Base-by-base conservation (phyloP, 495 filamentous ascomycete genomes). In the Xylaria intraflava region DNA sequence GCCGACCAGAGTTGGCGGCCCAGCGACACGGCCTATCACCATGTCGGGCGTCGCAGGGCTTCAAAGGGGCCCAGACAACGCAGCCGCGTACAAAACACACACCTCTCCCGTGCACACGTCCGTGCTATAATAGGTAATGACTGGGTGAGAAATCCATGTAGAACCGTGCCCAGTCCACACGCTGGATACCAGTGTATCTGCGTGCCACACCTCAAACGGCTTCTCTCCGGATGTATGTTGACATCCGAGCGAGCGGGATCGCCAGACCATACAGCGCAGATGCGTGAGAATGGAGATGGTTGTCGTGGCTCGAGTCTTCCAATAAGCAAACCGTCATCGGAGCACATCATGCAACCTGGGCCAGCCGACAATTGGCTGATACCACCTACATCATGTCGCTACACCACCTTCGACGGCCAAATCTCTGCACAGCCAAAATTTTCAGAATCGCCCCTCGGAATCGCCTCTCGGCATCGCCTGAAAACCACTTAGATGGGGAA, bases 291-390 rank as follows among this genome's bases (percentile, higher is more conserved):
- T 26, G 29, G 22, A 35, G 51, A 53, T 20, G 8, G 31, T 35
- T 11, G 40, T 39, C 31, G 41, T 53, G 41, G 41, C 50, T 39
- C 50, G 42, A 24, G 42, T 46, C 42, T 46, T 46, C 46, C 40
- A 46, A 46, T 46, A 53, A 45, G 33, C 10, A 39, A 31, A 46
- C 42, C 51, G 42, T 31, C 50, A 53, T 53, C 40, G 50, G 50
- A 45, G 50, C 30, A 33, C 30, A 30, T 29, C 50, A 41, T 53
- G 41, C 42, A 11, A 53, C 20, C 42, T 35, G 26, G 33, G 19
- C 51, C 42, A 46, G 51, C 46, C 51, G 46, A 14, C 35, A 38
- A 38, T 38, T n/a, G 11, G 35, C 35, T 38, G n/a, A 38, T 16
- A 38, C 35, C 14, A 3, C 33, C 51, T 39, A 23, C 51, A 24